phyloP scores from a whole-genome alignment of 2,329 filamentous ascomycete genomes.

The Fusarium xyrophilum region DNA sequence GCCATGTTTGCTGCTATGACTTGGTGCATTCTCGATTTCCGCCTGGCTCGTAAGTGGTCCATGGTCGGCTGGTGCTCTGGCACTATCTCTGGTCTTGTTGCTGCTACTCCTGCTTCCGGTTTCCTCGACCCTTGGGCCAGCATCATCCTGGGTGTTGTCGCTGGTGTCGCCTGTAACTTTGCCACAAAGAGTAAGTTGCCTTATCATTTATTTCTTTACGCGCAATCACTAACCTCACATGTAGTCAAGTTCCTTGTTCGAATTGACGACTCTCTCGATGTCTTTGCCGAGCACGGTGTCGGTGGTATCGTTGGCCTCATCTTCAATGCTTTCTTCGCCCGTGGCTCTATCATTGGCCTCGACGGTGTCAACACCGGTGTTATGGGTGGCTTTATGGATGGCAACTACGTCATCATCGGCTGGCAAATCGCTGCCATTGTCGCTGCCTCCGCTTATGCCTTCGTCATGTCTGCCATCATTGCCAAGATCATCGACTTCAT shows the following conservation, averaged over 20 bases:
- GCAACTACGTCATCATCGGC: constrained; percentile 77
- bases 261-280: constrained; percentile 75
- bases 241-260: constrained; percentile 66
- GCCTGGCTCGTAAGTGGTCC: constrained; percentile 91
- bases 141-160: constrained; percentile 69
- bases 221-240: constrained; percentile 4
- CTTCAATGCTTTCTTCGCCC: constrained; percentile 77
- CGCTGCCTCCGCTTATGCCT: constrained; percentile 71
- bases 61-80: constrained; percentile 78
- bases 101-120: constrained; percentile 72
- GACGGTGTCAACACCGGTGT: constrained; percentile 76
- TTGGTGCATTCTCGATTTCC: constrained; percentile 96
- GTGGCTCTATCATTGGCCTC: constrained; percentile 73
- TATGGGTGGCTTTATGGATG: constrained; percentile 75
- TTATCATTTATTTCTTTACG: not conserved
- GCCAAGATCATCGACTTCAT: constrained; percentile 77
- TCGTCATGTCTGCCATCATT: constrained; percentile 75
- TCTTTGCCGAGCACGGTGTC: constrained; percentile 74
- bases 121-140: constrained; percentile 73
- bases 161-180: constrained; percentile 73
- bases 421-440: constrained; percentile 81
- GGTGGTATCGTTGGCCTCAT: constrained; percentile 73
- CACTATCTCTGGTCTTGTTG: constrained; percentile 73
- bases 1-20: constrained; percentile 91
- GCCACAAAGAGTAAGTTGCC: constrained; percentile 60